Conservation (phyloP, 2,329 filamentous ascomycete species). For the Aspergillus neotritici region DNA sequence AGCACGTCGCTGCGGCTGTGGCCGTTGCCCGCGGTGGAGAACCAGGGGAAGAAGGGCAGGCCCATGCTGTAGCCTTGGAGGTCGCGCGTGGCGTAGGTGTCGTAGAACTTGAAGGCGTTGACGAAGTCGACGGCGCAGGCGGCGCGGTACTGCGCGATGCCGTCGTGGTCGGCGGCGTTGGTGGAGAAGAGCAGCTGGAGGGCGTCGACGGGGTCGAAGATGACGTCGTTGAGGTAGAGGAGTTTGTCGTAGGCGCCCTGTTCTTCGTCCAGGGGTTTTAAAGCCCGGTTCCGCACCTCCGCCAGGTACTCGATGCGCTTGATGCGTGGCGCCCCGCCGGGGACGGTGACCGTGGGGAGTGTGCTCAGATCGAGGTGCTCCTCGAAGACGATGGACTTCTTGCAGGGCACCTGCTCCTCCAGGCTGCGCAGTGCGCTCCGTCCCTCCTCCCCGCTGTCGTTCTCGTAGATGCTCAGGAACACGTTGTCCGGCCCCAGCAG, state of each 20-base stretch:
- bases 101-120: conserved; percentile 69
- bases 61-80: conserved; percentile 63
- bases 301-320: conserved; percentile 71
- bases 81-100: conserved; percentile 69
- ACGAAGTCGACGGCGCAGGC: conserved; percentile 72
- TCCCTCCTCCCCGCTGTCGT: conserved; percentile 57
- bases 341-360: conserved; percentile 56
- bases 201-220: conserved; percentile 55
- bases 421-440: conserved; percentile 51
- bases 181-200: conserved; percentile 59
- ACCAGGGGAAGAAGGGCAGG: conserved; percentile 68
- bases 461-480: conserved; percentile 68
- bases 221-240: conserved; percentile 62
- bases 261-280: conserved; percentile 55
- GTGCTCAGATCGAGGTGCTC: conserved; percentile 52
- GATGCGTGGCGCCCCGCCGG: conserved; percentile 57
- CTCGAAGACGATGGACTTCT: conserved; percentile 54
- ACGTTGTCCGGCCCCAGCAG: conserved; percentile 63
- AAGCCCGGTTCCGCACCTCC: conserved; percentile 64
- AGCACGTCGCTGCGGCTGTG: conserved; percentile 59
- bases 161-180: conserved; percentile 47
- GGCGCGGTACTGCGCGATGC: conserved; percentile 57
- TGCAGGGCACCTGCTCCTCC: conserved; percentile 45
- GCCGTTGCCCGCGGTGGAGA: conserved; percentile 48
- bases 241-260: conserved; percentile 50